Conservation (phyloP, 306 rosid species). For the Quillaja saponaria region DNA sequence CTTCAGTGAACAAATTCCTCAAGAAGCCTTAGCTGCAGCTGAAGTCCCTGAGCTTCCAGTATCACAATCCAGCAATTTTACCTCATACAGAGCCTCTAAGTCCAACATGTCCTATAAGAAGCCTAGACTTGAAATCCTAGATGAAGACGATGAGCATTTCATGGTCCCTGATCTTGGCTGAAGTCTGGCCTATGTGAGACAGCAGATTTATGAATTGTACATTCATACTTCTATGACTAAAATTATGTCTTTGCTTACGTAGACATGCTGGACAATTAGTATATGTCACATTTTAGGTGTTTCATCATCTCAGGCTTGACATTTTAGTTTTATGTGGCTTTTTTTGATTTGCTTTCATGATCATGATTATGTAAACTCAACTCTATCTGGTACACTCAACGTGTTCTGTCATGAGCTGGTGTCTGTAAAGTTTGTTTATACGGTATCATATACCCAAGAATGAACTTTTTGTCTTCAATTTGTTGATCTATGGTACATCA, state of each 20-base stretch:
- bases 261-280: slow-evolving; percentile 26
- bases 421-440: not conserved
- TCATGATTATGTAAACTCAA: not conserved
- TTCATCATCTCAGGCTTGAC: slow-evolving; percentile 19
- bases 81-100: slow-evolving; percentile 54
- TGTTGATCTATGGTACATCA: no score
- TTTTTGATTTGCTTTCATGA: slow-evolving; percentile 2
- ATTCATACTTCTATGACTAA: slow-evolving; percentile 29
- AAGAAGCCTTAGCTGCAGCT: slow-evolving; percentile 72
- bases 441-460: no score
- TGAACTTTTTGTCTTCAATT: no score
- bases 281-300: slow-evolving; percentile 29
- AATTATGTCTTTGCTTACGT: slow-evolving; percentile 30
- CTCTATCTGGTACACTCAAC: no score
- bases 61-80: slow-evolving; percentile 44
- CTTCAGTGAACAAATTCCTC: slow-evolving; percentile 66
- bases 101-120: slow-evolving; percentile 58
- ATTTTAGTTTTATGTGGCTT: slow-evolving; percentile 17
- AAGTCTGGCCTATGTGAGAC: slow-evolving; percentile 9
- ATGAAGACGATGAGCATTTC: slow-evolving; percentile 78
- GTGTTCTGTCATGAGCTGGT: not conserved
- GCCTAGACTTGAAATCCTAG: slow-evolving; percentile 64
- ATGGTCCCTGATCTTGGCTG: slow-evolving; percentile 89
- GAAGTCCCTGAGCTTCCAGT: slow-evolving; percentile 90
- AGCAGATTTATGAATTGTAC: slow-evolving; percentile 30